phyloP scores from a whole-genome alignment of 345 rosid species.

The Sisymbrium irio region DNA sequence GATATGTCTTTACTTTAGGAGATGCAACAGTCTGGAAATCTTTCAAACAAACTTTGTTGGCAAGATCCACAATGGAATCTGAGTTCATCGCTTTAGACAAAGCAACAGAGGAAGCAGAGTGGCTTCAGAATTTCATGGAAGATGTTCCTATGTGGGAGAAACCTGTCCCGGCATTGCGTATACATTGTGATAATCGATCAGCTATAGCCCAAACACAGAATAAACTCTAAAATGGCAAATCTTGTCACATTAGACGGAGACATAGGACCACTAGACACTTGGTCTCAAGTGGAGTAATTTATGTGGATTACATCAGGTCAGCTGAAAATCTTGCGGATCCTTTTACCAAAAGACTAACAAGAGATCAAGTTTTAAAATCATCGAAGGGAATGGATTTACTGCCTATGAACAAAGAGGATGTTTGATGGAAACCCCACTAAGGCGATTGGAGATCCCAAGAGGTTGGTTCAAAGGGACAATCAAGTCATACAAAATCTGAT shows the following conservation, averaged over 20 bases:
- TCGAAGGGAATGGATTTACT: not conserved
- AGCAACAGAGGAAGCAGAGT: not conserved
- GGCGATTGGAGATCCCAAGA: not conserved
- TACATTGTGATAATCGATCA: not conserved
- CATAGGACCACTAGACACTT: not conserved
- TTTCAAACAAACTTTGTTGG: too few species aligned
- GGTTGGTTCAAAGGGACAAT: not conserved
- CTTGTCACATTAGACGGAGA: not conserved
- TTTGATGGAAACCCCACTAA: not conserved
- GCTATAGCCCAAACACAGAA: not conserved
- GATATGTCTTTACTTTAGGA: too few species aligned
- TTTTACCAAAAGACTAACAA: not conserved
- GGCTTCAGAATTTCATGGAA: not conserved
- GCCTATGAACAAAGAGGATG: not conserved
- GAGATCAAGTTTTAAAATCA: not conserved
- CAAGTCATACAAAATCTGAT: not conserved
- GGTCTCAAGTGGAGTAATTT: not conserved
- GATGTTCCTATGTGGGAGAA: not conserved
- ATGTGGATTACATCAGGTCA: not conserved
- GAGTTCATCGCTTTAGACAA: not conserved
- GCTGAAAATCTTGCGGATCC: not conserved
- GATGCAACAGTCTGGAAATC: too few species aligned
- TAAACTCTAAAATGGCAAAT: not conserved
- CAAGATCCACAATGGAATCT: not conserved
- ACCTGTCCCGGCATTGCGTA: not conserved